Conservation (phyloP, 2,329 filamentous ascomycete species). For the Penicillium sp. region DNA sequence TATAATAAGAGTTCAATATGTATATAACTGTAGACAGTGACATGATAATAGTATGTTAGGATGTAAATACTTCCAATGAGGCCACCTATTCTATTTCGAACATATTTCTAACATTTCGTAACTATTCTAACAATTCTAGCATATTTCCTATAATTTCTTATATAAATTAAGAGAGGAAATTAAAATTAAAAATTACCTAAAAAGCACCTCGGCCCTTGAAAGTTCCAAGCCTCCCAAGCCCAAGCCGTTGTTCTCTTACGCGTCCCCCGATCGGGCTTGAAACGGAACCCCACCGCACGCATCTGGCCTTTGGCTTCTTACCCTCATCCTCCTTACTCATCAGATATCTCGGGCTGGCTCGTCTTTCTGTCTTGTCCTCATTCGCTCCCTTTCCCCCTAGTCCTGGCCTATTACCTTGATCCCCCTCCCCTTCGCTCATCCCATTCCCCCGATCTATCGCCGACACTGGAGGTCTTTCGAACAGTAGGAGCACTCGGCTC, state of each 20-base stretch:
- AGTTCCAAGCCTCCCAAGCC: not conserved
- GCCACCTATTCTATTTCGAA: no score
- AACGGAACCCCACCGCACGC: constrained; percentile 31
- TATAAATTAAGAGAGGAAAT: not conserved
- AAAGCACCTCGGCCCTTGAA: not conserved
- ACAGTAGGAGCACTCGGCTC: constrained; percentile 40
- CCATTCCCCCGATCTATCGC: constrained; percentile 16
- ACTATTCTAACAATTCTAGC: no score
- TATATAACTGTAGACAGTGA: no score
- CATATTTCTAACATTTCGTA: no score
- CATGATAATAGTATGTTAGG: no score
- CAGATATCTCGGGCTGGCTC: constrained; percentile 26
- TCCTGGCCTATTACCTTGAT: constrained; percentile 2
- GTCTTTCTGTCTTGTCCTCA: constrained; percentile 12
- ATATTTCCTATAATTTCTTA: no score
- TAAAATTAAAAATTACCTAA: not conserved
- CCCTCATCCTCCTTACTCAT: constrained; percentile 9
- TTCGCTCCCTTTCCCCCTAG: constrained; percentile 5
- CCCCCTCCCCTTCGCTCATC: constrained; percentile 16
- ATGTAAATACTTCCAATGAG: no score
- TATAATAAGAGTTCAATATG: not conserved
- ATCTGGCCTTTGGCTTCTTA: constrained; percentile 9
- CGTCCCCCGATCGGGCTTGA: constrained; percentile 27
- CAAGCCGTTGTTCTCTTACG: constrained; percentile 22
- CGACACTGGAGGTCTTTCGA: constrained; percentile 34